Percentiles rank a stretch among this genome's conserved stretches.
Evolutionary conservation across 352 stramenopile species (phyloP).

Genomic region (Thalassiosira livingstoniorum): DNA sequence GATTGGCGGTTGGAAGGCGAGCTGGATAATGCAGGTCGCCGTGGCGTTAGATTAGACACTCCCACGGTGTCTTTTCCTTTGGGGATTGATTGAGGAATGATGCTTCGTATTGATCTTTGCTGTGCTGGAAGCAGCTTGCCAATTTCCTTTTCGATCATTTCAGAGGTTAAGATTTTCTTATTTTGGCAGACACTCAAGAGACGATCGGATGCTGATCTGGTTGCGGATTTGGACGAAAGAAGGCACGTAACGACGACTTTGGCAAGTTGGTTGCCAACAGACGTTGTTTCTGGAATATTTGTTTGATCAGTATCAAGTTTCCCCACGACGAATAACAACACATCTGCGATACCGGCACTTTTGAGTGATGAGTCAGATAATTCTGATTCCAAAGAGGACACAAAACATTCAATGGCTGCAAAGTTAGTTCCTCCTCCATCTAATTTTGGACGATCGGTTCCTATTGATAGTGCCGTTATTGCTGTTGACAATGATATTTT

Average conservation of each 20-base stretch:
- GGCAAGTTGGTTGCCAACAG: constrained; percentile 59
- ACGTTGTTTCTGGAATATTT: constrained; percentile 47
- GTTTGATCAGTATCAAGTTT: constrained; percentile 60
- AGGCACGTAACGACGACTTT: constrained; percentile 77
- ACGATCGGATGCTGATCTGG: constrained; percentile 70
- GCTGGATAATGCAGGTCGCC: constrained; percentile 20
- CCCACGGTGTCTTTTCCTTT: constrained; percentile 46
- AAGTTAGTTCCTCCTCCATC: constrained; percentile 72
- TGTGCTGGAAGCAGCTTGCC: constrained; percentile 78
- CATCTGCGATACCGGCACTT: constrained; percentile 70
- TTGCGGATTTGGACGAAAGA: constrained; percentile 81
- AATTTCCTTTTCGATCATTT: constrained; percentile 67
- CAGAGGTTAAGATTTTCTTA: constrained; percentile 54
- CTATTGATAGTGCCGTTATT: constrained; percentile 70
- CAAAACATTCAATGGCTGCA: constrained; percentile 68
- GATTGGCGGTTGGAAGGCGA: constrained; percentile 15
- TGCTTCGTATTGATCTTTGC: constrained; percentile 72
- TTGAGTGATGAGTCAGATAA: constrained; percentile 81
- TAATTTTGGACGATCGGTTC: constrained; percentile 52
- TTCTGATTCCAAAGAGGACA: constrained; percentile 69
- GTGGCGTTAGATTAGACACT: background rate
- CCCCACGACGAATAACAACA: constrained; percentile 64
- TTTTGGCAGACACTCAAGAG: constrained; percentile 62
- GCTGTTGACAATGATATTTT: no score
- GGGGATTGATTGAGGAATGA: constrained; percentile 66